Conservation (phyloP, 331 rosid genomes). For the Cydonia oblonga region DNA sequence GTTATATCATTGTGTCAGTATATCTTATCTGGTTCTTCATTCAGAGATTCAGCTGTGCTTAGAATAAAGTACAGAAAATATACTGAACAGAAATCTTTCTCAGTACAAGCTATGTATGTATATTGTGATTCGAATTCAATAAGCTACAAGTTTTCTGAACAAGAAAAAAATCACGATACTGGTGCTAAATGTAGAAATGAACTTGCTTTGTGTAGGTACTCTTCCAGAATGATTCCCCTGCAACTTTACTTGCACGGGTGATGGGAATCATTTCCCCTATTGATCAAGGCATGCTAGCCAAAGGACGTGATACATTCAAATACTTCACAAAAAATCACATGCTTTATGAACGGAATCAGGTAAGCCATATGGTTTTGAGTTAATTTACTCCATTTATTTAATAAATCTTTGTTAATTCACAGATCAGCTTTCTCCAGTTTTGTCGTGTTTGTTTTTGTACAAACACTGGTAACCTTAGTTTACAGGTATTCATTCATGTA, state of each 20-base stretch:
- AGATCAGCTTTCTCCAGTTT: not conserved
- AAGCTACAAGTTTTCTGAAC: not conserved
- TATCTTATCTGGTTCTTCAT: not conserved
- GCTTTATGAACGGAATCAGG: slow-evolving; percentile 99
- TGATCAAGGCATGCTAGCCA: slow-evolving; percentile 82
- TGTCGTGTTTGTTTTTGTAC: not conserved
- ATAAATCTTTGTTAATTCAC: not conserved
- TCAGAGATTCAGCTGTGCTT: not conserved
- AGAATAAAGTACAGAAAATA: not conserved
- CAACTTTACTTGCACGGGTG: slow-evolving; percentile 94
- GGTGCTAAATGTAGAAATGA: not conserved
- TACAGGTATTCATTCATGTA: not conserved
- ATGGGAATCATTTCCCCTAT: slow-evolving; percentile 78
- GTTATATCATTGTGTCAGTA: not conserved
- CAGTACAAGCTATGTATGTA: not conserved
- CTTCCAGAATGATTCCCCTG: slow-evolving; percentile 95
- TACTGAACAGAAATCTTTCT: not conserved
- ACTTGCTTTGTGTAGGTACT: slow-evolving; percentile 53
- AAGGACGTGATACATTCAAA: slow-evolving; percentile 86
- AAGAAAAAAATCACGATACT: not conserved
- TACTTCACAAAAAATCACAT: slow-evolving; percentile 91
- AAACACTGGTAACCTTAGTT: not conserved
- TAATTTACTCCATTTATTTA: not conserved
- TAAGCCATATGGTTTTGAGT: slow-evolving; percentile 17
- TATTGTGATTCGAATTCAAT: not conserved